phyloP scores from a whole-genome alignment of 176 grass and related monocot species.

The maize (Zea mays) region DNA sequence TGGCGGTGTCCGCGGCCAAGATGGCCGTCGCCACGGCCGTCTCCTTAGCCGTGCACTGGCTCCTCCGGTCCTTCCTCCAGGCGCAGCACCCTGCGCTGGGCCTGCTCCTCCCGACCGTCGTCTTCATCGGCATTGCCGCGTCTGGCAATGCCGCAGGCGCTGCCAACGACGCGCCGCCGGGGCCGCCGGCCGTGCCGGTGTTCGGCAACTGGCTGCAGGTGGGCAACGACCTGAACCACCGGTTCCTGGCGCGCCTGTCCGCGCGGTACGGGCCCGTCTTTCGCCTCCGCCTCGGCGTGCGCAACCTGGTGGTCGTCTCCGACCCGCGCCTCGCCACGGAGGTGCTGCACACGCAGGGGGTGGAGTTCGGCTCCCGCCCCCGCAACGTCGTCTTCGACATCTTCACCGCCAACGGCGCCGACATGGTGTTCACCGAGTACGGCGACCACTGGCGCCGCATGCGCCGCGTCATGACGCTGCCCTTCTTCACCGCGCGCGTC shows the following conservation, averaged over 20 bases:
- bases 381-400: conserved; percentile 94
- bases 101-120: conserved; percentile 9
- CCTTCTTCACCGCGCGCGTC: conserved; percentile 78
- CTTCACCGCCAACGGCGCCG: conserved; percentile 69
- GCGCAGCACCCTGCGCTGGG: neutral
- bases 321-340: conserved; percentile 62
- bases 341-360: conserved; percentile 88
- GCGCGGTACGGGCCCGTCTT: conserved; percentile 62
- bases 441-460: conserved; percentile 96
- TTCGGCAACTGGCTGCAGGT: conserved; percentile 95
- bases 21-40: conserved; percentile 24
- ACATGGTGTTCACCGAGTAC: conserved; percentile 98
- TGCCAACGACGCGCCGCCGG: neutral
- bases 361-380: conserved; percentile 91
- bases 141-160: neutral
- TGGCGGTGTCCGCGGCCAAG: conserved; percentile 18
- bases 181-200: conserved; percentile 37
- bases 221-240: conserved; percentile 86
- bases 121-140: neutral
- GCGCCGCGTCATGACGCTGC: conserved; percentile 90
- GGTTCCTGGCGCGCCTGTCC: conserved; percentile 58
- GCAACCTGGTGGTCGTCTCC: conserved; percentile 83
- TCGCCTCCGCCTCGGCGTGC: conserved; percentile 71
- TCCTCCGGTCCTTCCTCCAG: conserved; percentile 19
- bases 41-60: conserved; percentile 29